Conservation (phyloP, 2,329 filamentous ascomycete species). For the Westerdykella sp. region DNA sequence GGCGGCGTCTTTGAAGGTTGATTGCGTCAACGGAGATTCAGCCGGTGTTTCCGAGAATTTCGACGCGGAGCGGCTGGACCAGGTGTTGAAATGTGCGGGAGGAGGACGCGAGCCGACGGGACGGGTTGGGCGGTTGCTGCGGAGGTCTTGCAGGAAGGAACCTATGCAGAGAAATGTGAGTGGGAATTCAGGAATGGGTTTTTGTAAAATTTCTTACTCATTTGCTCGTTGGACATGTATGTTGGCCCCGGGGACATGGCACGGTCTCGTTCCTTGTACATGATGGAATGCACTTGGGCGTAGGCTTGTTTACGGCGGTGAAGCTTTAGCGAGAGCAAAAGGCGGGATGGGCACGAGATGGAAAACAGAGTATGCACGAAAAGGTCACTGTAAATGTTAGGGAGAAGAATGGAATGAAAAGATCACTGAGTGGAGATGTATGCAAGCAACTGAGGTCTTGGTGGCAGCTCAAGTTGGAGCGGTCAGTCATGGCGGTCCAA, state of each 20-base stretch:
- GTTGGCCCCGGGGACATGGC: slow-evolving; percentile 31
- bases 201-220: slow-evolving; percentile 27
- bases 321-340: background rate
- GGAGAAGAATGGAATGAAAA: background rate
- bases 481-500: background rate
- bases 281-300: slow-evolving; percentile 17
- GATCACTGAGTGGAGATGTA: background rate
- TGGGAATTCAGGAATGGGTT: slow-evolving; percentile 7
- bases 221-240: slow-evolving; percentile 34
- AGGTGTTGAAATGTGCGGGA: slow-evolving; percentile 44
- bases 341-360: background rate
- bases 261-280: slow-evolving; percentile 34
- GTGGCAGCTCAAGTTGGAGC: background rate
- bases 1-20: slow-evolving; percentile 20
- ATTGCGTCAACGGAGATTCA: slow-evolving; percentile 17
- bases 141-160: slow-evolving; percentile 64
- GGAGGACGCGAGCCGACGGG: slow-evolving; percentile 66
- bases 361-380: background rate
- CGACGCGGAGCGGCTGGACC: slow-evolving; percentile 24
- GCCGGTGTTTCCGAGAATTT: slow-evolving; percentile 22
- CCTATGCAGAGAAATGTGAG: slow-evolving; percentile 44
- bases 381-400: too few species aligned
- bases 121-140: slow-evolving; percentile 59
- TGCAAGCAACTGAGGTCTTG: background rate
- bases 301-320: slow-evolving; percentile 8